A percentile compares a stretch with the other conserved stretches of the same genome.
Evolutionary conservation across 768 basidiomycete species (phyloP).

Genomic region (Kwoniella mangroviensis): DNA sequence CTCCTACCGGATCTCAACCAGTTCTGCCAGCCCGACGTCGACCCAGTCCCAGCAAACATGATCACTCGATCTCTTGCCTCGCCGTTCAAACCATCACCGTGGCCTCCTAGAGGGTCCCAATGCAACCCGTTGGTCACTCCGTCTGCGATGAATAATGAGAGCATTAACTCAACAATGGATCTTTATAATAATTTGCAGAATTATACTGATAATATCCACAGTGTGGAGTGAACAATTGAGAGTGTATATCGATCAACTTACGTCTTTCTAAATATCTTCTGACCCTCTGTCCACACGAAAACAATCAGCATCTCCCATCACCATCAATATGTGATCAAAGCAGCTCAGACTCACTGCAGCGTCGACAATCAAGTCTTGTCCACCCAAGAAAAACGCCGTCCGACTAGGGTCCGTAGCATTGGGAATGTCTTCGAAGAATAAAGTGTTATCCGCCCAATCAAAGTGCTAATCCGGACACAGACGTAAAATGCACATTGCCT

Average conservation of each 20-base stretch:
- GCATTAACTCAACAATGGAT: too few species aligned
- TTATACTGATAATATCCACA: too few species aligned
- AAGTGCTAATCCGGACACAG: slow-evolving; percentile 38
- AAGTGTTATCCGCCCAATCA: slow-evolving; percentile 77
- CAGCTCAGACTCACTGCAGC: slow-evolving; percentile 63
- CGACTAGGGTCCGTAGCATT: slow-evolving; percentile 71
- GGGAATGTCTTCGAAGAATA: slow-evolving; percentile 90
- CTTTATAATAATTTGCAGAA: too few species aligned
- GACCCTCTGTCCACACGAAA: slow-evolving; percentile 64
- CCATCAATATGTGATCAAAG: not conserved
- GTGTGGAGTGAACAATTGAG: too few species aligned
- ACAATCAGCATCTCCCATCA: not conserved
- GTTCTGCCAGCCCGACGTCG: slow-evolving; percentile 34
- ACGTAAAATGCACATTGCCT: too few species aligned
- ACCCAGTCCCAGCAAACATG: slow-evolving; percentile 47
- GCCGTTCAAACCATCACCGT: slow-evolving; percentile 55
- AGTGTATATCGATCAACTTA: slow-evolving; percentile 58
- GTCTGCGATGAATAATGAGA: slow-evolving; percentile 50
- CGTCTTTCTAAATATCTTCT: slow-evolving; percentile 75
- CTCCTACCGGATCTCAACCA: slow-evolving; percentile 27
- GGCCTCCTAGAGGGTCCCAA: slow-evolving; percentile 62
- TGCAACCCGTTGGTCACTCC: slow-evolving; percentile 66
- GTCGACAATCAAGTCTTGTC: slow-evolving; percentile 77
- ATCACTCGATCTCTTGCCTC: slow-evolving; percentile 43
- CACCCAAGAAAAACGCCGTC: slow-evolving; percentile 78